Conservation (phyloP, 306 rosid genomes). For the Vicia faba region DNA sequence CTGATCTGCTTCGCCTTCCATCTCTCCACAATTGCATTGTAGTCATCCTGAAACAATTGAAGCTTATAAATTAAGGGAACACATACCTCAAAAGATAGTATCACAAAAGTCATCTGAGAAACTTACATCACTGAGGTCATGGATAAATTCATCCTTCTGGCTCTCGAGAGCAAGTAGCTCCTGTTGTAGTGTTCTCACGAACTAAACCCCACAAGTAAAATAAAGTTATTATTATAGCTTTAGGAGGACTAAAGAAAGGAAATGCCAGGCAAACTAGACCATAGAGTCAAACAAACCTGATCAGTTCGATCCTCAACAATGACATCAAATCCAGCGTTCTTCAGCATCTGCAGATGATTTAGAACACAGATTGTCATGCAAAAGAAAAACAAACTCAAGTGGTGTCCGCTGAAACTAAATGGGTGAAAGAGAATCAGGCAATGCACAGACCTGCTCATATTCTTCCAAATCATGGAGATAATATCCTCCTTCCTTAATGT, state of each 20-base stretch:
- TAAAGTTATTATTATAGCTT: background rate
- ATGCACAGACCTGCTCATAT: slow-evolving; percentile 64
- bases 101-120: slow-evolving; percentile 31
- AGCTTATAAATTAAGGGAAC: slow-evolving; percentile 10
- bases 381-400: slow-evolving; percentile 10
- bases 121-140: slow-evolving; percentile 73
- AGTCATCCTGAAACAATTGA: slow-evolving; percentile 56
- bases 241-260: background rate
- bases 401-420: slow-evolving; percentile 25
- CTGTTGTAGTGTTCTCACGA: slow-evolving; percentile 57
- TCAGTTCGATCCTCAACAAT: slow-evolving; percentile 75
- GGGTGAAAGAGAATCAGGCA: slow-evolving; percentile 18
- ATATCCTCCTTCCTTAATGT: slow-evolving; percentile 82
- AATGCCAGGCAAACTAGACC: slow-evolving; percentile 1
- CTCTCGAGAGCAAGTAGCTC: slow-evolving; percentile 71
- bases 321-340: slow-evolving; percentile 83
- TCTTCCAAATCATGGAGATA: slow-evolving; percentile 64
- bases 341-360: slow-evolving; percentile 67
- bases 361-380: slow-evolving; percentile 24
- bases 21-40: slow-evolving; percentile 51
- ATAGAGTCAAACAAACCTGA: slow-evolving; percentile 54
- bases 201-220: slow-evolving; percentile 50
- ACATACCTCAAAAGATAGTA: slow-evolving; percentile 18
- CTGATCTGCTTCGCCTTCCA: slow-evolving; percentile 68
- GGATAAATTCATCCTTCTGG: slow-evolving; percentile 59